Percentiles rank a stretch among this genome's conserved stretches.
Conservation (phyloP, 257 asterid genomes). For the Oldenlandia corymbosa region DNA sequence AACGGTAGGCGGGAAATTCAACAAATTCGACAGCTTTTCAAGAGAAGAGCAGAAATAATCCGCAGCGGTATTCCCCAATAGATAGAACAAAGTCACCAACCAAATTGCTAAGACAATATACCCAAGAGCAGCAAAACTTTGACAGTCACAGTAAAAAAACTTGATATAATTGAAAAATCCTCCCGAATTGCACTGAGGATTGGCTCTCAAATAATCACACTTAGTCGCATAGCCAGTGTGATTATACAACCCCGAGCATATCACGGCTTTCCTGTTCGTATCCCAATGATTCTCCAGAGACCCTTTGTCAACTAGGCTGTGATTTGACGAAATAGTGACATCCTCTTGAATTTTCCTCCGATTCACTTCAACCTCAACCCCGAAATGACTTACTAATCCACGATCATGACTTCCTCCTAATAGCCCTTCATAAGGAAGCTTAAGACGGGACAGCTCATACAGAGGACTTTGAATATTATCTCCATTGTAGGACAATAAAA, state of each 20-base stretch:
- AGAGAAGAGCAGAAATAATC: constrained; percentile 74
- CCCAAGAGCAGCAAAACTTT: constrained; percentile 33
- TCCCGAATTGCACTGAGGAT: constrained; percentile 59
- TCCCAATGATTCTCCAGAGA: constrained; percentile 3
- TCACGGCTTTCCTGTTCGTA: constrained; percentile 19
- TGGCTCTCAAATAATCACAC: constrained; percentile 55
- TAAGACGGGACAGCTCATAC: constrained; percentile 16
- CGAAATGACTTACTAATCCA: neutral
- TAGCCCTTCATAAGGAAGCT: constrained; percentile 6
- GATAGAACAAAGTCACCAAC: constrained; percentile 61
- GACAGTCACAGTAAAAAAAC: constrained; percentile 66
- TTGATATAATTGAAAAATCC: constrained; percentile 53
- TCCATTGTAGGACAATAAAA: constrained; percentile 29
- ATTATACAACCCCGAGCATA: constrained; percentile 50
- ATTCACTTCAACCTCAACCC: neutral
- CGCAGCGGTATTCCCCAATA: constrained; percentile 79
- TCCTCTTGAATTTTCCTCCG: constrained; percentile 34
- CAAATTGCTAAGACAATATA: constrained; percentile 46
- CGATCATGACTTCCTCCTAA: constrained; percentile 4
- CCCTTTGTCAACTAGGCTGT: neutral
- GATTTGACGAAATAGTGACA: constrained; percentile 13
- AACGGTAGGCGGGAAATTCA: constrained; percentile 62
- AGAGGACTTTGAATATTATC: constrained; percentile 30
- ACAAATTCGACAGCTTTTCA: constrained; percentile 48
- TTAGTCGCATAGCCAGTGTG: constrained; percentile 41